A percentile compares a stretch with the other conserved stretches of the same genome.
Conservation (phyloP, 306 rosid species). For the Calophaca sinica region DNA sequence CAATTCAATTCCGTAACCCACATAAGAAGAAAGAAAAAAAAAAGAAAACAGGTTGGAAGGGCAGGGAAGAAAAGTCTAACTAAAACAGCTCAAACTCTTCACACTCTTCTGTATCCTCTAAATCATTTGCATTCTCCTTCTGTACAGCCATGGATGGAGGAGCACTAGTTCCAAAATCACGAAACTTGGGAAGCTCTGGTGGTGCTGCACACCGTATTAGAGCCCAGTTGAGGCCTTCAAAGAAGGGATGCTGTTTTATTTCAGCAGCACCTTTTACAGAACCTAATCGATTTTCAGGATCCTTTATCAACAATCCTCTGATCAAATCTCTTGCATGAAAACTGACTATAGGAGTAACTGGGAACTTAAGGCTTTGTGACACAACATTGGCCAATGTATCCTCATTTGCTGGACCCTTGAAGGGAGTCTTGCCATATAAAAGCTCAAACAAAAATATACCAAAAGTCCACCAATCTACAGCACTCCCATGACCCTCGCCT, state of each 20-base stretch:
- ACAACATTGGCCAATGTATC: constrained; percentile 83
- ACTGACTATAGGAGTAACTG: constrained; percentile 82
- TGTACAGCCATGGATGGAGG: constrained; percentile 50
- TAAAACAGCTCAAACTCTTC: constrained; percentile 86
- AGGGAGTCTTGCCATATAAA: constrained; percentile 92
- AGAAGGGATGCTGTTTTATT: constrained; percentile 94
- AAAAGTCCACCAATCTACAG: constrained; percentile 99
- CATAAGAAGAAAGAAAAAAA: constrained; percentile 39
- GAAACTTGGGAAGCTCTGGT: constrained; percentile 82
- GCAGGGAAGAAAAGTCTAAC: constrained; percentile 44
- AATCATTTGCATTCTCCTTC: constrained; percentile 63
- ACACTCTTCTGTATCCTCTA: constrained; percentile 65
- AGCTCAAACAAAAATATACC: constrained; percentile 92
- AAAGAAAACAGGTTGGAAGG: constrained; percentile 10
- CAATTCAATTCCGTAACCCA: constrained; percentile 37
- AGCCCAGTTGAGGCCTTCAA: constrained; percentile 98
- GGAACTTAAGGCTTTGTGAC: constrained; percentile 87
- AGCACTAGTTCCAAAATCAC: constrained; percentile 59
- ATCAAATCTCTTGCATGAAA: constrained; percentile 93
- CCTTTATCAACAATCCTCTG: constrained; percentile 81
- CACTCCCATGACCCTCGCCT: constrained; percentile 87
- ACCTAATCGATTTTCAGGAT: constrained; percentile 91
- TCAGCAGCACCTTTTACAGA: constrained; percentile 93
- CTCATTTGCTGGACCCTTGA: constrained; percentile 83
- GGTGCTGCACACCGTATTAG: constrained; percentile 90